These are phyloP conservation scores for Acanthamoeba lenticulata DNA, from an alignment of 208 protist species.

Conservation along the genomic window DNA sequence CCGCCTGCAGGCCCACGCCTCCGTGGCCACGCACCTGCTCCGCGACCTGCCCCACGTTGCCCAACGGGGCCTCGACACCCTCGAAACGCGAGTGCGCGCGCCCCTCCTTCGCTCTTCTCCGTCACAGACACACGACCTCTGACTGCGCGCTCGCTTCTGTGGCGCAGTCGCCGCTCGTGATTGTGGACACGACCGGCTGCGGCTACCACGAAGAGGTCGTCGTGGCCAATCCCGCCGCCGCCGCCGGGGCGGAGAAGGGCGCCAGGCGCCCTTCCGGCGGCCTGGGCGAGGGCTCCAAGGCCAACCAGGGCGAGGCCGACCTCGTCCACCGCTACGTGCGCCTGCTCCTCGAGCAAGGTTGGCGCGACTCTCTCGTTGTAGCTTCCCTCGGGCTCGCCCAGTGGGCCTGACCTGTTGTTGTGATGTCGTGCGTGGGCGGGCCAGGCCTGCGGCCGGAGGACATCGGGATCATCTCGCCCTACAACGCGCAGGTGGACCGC, in stretches of 20 bases:
- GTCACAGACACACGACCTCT: no score
- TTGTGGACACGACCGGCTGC: conserved; percentile 79
- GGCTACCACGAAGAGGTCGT: conserved; percentile 70
- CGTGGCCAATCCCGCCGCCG: not conserved
- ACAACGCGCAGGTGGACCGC: conserved; percentile 81
- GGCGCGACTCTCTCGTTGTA: no score
- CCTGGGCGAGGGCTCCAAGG: conserved; percentile 66
- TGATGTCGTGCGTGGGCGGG: not conserved
- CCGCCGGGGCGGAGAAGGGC: not conserved
- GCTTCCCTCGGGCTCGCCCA: not conserved
- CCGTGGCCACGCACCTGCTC: conserved; percentile 68
- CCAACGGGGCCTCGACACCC: not conserved
- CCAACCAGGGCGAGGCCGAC: conserved; percentile 75
- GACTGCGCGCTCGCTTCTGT: no score
- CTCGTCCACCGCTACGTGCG: conserved; percentile 72
- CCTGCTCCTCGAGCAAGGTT: conserved; percentile 53
- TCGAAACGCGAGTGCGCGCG: not conserved
- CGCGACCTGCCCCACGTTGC: conserved; percentile 12
- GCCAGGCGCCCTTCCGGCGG: not conserved
- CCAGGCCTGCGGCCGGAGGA: not conserved
- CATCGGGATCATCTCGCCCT: conserved; percentile 83
- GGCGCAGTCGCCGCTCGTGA: conserved; percentile 62
- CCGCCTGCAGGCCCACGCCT: conserved; percentile 67
- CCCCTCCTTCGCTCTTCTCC: no score
- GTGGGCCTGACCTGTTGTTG: not conserved